Evolutionary conservation across 257 asterid genomes (phyloP), one percentile per base, ranked within the genome.

Genomic region (Eustoma russellianum): DNA sequence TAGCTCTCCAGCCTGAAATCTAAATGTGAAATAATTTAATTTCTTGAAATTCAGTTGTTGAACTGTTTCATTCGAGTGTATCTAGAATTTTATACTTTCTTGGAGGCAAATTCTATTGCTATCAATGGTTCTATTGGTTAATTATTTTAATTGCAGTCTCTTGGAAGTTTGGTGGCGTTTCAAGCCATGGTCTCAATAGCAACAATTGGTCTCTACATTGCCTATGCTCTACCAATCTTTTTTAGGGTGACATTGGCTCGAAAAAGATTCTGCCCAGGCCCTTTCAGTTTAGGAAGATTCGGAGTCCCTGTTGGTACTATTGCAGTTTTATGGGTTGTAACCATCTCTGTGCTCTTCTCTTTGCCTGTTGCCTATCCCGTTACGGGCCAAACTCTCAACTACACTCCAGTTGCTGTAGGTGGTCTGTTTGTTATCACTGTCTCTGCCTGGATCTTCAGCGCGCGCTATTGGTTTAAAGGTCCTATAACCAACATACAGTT

Each of bases 131-230:
- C 2, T 38, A 38, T 38, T 38, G 2, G 43, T 8, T 38, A 38
- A 38, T 33, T 24, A 4, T 24, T 51, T 1, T 52, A 5, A 9
- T 56, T 77, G 77, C 87, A 92, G 97, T 92, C 97, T 49, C 86
- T 92, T 8, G 95, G 97, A 56, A 92, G 98, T 83, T 41, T 79
- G 47, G 98, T 92, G 17, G 98, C 98, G 46, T 91, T 87, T 65
- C 93, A 91, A 73, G 97, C 98, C 9, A 91, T 91, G 98, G 94
- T 85, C 51, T 91, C 98, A 7, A 83, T 91, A 64, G 96, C 97
- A 14, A 91, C 97, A 4, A 84, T 91, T 2, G 98, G 98, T 14
- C 97, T 91, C 50, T 87, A 91, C 79, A 80, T 91, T 47, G 97
- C 98, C 7, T 91, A 91, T 62, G 95, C 98, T n/a, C 52, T 87